These are phyloP conservation scores for Salvia miltiorrhiza DNA, from an alignment of 257 asterid species.

Conservation along the genomic window DNA sequence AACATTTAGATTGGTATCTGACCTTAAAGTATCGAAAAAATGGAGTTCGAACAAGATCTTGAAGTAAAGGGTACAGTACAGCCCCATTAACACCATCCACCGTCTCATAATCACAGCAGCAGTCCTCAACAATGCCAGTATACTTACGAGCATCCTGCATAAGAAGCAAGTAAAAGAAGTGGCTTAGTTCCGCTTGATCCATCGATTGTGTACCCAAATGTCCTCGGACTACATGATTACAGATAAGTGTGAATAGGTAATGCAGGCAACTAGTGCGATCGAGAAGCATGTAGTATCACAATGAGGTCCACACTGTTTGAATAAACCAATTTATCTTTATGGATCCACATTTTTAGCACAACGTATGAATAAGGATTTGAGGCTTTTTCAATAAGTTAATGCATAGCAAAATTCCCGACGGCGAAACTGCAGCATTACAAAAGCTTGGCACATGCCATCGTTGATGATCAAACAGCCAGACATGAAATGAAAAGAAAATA, in stretches of 20 bases:
- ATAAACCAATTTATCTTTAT: not conserved
- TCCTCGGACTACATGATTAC: not conserved
- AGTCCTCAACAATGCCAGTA: constrained; percentile 89
- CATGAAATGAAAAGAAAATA: not conserved
- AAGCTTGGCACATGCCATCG: not conserved
- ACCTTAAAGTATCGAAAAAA: constrained; percentile 96
- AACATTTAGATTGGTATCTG: constrained; percentile 6
- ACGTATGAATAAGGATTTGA: not conserved
- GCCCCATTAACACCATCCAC: constrained; percentile 77
- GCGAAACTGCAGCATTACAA: not conserved
- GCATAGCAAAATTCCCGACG: not conserved
- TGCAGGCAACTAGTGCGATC: not conserved
- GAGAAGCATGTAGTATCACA: not conserved
- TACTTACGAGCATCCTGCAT: constrained; percentile 84
- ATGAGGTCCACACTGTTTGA: not conserved
- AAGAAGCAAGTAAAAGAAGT: constrained; percentile 25
- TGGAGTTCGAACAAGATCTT: constrained; percentile 79
- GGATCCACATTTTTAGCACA: too few species aligned
- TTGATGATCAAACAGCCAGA: not conserved
- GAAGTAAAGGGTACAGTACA: constrained; percentile 82
- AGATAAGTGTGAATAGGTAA: not conserved
- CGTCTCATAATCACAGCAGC: constrained; percentile 98
- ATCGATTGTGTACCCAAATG: not conserved
- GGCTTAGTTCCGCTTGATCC: not conserved
- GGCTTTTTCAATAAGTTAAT: not conserved